A percentile compares a stretch with the other conserved stretches of the same genome.
phyloP scores from a whole-genome alignment of 257 asterid genomes.

The Salvia rosmarinus region DNA sequence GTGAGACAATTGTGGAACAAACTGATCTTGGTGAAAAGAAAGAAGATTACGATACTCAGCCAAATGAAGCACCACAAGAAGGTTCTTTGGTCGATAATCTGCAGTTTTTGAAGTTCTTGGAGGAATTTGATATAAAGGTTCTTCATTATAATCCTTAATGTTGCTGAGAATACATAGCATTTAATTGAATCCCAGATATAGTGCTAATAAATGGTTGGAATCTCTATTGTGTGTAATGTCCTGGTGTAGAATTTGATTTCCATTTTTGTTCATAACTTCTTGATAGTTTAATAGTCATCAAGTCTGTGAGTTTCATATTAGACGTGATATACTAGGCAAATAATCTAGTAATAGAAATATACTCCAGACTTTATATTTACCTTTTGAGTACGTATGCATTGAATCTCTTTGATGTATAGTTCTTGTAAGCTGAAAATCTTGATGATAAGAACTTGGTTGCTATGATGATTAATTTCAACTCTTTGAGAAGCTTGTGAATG shows the following conservation, averaged over 20 bases:
- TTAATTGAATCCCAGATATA: not conserved
- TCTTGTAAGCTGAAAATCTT: not conserved
- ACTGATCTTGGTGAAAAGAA: conserved; percentile 28
- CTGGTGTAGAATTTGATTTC: not conserved
- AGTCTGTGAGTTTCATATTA: not conserved
- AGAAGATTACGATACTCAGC: conserved; percentile 28
- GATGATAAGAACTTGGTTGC: conserved; percentile 41
- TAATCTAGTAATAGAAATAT: not conserved
- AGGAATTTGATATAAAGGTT: conserved; percentile 50
- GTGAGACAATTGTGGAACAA: conserved; percentile 23
- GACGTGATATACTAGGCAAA: not conserved
- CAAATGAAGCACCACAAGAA: conserved; percentile 35
- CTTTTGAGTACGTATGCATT: not conserved
- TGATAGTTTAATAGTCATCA: too few relatives aligned
- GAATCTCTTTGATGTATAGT: not conserved
- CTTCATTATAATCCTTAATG: not conserved
- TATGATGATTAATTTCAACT: conserved; percentile 44
- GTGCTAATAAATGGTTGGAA: not conserved
- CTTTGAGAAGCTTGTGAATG: conserved; percentile 41
- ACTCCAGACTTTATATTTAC: not conserved
- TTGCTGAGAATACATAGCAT: not conserved
- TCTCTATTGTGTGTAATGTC: not conserved
- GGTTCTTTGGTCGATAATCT: conserved; percentile 33
- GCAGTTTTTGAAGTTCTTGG: conserved; percentile 44
- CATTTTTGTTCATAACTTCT: not conserved